phyloP scores from a whole-genome alignment of 176 grass and related monocot species.

The Carex pumila region DNA sequence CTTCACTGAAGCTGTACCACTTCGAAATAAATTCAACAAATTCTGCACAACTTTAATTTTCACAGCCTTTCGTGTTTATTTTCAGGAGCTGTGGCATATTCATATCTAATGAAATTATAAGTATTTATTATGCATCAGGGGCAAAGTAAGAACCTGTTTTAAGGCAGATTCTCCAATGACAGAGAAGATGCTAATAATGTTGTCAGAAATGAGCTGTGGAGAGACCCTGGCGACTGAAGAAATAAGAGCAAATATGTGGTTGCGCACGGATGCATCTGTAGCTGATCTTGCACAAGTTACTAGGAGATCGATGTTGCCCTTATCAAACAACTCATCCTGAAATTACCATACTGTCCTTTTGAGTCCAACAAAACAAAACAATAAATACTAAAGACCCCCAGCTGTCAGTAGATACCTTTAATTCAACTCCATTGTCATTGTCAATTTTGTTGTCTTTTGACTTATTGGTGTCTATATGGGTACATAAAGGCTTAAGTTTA shows the following conservation, averaged over 20 bases:
- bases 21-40: neutral
- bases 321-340: slow-evolving; percentile 61
- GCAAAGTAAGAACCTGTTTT: slow-evolving; percentile 53
- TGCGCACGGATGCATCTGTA: slow-evolving; percentile 45
- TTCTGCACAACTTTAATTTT: neutral
- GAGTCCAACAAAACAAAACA: neutral
- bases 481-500: neutral
- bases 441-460: neutral
- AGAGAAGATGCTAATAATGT: slow-evolving; percentile 62
- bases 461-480: neutral
- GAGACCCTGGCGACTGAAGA: slow-evolving; percentile 66
- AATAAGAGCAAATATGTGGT: slow-evolving; percentile 67
- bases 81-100: neutral
- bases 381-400: neutral
- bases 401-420: neutral
- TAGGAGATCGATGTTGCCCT: slow-evolving; percentile 45
- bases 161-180: slow-evolving; percentile 72
- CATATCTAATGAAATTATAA: neutral
- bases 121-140: neutral
- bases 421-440: neutral
- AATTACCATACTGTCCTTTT: neutral
- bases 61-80: neutral
- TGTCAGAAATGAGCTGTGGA: slow-evolving; percentile 56
- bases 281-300: slow-evolving; percentile 45
- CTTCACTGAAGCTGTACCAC: neutral